Evolutionary conservation across 2,329 filamentous ascomycete genomes (phyloP).

Genomic region (Stagonosporopsis rhizophila): DNA sequence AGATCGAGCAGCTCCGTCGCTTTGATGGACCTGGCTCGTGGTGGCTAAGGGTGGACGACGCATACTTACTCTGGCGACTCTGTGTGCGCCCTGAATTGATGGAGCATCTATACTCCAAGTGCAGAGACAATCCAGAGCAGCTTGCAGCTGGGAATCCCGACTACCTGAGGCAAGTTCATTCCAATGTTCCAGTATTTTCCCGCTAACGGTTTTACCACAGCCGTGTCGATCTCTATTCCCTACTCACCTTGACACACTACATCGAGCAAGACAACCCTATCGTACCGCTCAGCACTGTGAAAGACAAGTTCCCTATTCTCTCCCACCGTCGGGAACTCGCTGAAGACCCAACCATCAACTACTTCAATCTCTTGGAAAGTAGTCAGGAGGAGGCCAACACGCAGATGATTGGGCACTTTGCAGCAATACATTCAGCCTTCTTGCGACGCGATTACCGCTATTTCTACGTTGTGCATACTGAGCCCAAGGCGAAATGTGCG

Average conservation of each 20-base stretch:
- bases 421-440: slow-evolving; percentile 26
- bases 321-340: slow-evolving; percentile 33
- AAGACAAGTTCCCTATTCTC: slow-evolving; percentile 42
- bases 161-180: slow-evolving; percentile 22
- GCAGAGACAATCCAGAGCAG: slow-evolving; percentile 26
- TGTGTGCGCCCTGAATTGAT: slow-evolving; percentile 43
- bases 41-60: slow-evolving; percentile 30
- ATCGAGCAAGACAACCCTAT: slow-evolving; percentile 36
- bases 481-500: slow-evolving; percentile 23
- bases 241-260: slow-evolving; percentile 30
- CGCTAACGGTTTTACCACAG: slow-evolving; percentile 18
- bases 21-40: slow-evolving; percentile 22
- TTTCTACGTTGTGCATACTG: slow-evolving; percentile 42
- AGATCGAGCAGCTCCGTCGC: slow-evolving; percentile 31
- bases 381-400: slow-evolving; percentile 36
- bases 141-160: slow-evolving; percentile 28
- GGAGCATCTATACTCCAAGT: slow-evolving; percentile 32
- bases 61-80: slow-evolving; percentile 41
- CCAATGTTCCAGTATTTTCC: no score
- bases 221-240: slow-evolving; percentile 33
- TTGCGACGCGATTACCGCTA: slow-evolving; percentile 40
- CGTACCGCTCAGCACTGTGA: slow-evolving; percentile 12
- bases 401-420: slow-evolving; percentile 38
- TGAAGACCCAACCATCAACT: slow-evolving; percentile 29
- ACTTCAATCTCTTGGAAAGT: slow-evolving; percentile 29